These are phyloP conservation scores for Pelargonium australe DNA, from an alignment of 441 rosid genomes.

Conservation along the genomic window DNA sequence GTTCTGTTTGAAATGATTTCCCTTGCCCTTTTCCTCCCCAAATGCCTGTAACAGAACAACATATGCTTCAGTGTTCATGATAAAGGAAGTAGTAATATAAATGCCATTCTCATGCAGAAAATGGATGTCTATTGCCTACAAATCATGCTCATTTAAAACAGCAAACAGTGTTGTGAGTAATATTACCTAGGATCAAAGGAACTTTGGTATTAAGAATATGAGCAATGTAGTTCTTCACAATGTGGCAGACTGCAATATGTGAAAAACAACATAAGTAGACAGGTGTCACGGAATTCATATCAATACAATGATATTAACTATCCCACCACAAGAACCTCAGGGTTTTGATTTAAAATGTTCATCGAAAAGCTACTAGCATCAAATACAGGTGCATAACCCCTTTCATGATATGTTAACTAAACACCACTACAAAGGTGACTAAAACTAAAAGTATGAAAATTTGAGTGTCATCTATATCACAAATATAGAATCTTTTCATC, in stretches of 20 bases:
- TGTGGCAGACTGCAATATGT: constrained; percentile 59
- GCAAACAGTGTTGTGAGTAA: not conserved
- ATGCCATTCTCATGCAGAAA: not conserved
- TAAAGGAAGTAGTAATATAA: not conserved
- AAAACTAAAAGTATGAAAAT: constrained; percentile 1
- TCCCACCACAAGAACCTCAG: not conserved
- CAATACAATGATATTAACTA: not conserved
- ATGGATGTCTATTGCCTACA: not conserved
- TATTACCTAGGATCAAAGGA: constrained; percentile 76
- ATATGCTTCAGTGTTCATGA: constrained; percentile 13
- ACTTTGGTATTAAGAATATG: constrained; percentile 59
- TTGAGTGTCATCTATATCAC: not conserved
- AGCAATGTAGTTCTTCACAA: constrained; percentile 89
- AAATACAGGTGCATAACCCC: not conserved
- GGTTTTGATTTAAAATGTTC: not conserved
- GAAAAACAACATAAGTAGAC: constrained; percentile 14
- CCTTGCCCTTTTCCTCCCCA: constrained; percentile 99
- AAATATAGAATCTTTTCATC: not conserved
- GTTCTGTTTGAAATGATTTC: constrained; percentile 91
- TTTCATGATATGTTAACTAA: not conserved
- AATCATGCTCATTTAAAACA: not conserved
- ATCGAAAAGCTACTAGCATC: not conserved
- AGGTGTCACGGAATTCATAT: constrained; percentile 6
- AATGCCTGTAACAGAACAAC: constrained; percentile 42
- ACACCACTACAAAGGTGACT: not conserved